Evolutionary conservation across 202 grass and related monocot genomes (phyloP).

Genomic region (Schoenoplectus tabernaemontani): DNA sequence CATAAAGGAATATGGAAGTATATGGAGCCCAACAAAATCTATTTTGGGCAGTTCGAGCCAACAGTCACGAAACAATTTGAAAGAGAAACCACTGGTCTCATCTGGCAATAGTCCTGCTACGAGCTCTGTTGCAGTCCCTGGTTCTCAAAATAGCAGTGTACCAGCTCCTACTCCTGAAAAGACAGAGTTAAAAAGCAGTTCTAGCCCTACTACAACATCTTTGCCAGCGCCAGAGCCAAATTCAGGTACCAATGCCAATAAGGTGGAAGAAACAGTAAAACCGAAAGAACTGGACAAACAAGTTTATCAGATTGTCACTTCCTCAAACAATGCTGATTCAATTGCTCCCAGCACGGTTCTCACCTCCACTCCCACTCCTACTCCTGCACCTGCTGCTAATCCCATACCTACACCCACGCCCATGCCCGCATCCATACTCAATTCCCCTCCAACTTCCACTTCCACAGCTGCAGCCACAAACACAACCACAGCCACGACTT

Average conservation of each 20-base stretch:
- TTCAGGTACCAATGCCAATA: conserved; percentile 1
- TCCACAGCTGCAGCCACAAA: too few relatives aligned
- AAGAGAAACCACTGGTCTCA: conserved; percentile 11
- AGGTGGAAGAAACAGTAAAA: conserved; percentile 12
- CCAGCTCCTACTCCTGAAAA: not conserved
- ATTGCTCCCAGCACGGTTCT: not conserved
- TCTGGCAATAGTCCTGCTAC: conserved; percentile 3
- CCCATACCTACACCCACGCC: not conserved
- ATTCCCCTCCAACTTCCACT: not conserved
- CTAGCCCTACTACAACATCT: not conserved
- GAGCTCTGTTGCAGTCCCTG: not conserved
- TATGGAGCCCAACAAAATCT: conserved; percentile 34
- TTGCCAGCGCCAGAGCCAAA: not conserved
- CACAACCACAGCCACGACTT: not conserved
- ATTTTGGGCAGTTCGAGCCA: conserved; percentile 28
- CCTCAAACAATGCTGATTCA: not conserved
- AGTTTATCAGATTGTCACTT: not conserved
- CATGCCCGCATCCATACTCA: not conserved
- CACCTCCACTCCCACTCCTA: not conserved
- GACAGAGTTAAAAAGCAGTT: not conserved
- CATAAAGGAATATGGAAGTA: conserved; percentile 30
- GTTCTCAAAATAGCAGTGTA: not conserved
- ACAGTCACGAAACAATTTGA: conserved; percentile 23
- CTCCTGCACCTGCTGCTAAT: not conserved
- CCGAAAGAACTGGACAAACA: conserved; percentile 6